These are phyloP conservation scores for Thielaviopsis euricoi DNA, from an alignment of 2,329 filamentous ascomycete species.

Conservation along the genomic window DNA sequence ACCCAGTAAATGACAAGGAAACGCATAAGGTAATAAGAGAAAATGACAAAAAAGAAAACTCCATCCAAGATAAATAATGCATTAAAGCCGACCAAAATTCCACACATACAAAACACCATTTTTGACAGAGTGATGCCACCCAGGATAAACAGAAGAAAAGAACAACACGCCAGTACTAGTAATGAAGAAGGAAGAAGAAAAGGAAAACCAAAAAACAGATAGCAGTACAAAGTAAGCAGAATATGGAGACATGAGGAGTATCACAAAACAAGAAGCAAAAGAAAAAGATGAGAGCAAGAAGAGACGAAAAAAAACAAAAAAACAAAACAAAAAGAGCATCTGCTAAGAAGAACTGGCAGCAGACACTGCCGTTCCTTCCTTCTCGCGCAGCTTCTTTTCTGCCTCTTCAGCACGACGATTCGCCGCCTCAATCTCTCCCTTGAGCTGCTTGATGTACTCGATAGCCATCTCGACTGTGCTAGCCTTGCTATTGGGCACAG, in stretches of 20 bases:
- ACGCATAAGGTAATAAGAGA: not conserved
- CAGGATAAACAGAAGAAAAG: not conserved
- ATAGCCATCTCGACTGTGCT: slow-evolving; percentile 97
- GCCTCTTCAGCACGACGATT: slow-evolving; percentile 46
- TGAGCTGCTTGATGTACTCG: slow-evolving; percentile 77
- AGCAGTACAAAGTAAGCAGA: not conserved
- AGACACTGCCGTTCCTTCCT: slow-evolving; percentile 17
- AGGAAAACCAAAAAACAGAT: not conserved
- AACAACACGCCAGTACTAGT: not conserved
- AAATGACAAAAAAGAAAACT: no score
- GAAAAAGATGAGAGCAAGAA: slow-evolving; percentile 1
- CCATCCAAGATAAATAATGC: not conserved
- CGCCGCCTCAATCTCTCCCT: slow-evolving; percentile 53
- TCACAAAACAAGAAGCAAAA: not conserved
- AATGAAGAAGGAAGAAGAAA: not conserved
- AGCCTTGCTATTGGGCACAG: slow-evolving; percentile 70
- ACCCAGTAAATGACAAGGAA: not conserved
- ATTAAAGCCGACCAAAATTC: not conserved
- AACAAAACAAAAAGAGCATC: not conserved
- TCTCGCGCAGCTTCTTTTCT: slow-evolving; percentile 38
- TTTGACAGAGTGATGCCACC: not conserved
- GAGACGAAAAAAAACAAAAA: not conserved
- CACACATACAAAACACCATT: not conserved
- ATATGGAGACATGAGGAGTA: not conserved
- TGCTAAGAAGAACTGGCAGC: not conserved